A percentile compares a stretch with the other conserved stretches of the same genome.
Evolutionary conservation across 2,329 filamentous ascomycete genomes (phyloP).

Genomic region (Fusarium pseudoanthophilum): DNA sequence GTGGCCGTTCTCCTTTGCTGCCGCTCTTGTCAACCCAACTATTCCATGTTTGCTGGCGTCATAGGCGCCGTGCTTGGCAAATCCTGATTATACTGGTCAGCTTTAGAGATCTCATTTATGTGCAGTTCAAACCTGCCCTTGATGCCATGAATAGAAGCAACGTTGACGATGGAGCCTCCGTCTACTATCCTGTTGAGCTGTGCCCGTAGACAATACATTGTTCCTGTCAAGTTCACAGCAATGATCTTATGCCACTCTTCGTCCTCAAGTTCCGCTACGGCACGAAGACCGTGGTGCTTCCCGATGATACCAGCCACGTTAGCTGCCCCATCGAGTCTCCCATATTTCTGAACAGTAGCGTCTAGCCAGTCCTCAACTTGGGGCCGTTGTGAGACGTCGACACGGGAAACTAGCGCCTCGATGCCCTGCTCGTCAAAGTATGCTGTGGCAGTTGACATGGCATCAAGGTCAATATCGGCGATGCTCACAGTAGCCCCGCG

Average conservation of each 20-base stretch:
- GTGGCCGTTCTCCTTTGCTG: slow-evolving; percentile 54
- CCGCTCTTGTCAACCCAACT: slow-evolving; percentile 51
- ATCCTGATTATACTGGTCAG: slow-evolving; percentile 44
- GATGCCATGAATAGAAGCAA: slow-evolving; percentile 58
- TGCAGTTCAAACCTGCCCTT: slow-evolving; percentile 52
- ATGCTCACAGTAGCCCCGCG: slow-evolving; percentile 54
- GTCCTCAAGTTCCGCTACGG: slow-evolving; percentile 57
- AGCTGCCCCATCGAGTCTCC: slow-evolving; percentile 64
- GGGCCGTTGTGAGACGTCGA: slow-evolving; percentile 60
- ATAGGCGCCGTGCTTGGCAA: slow-evolving; percentile 51
- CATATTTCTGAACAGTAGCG: slow-evolving; percentile 58
- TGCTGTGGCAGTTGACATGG: slow-evolving; percentile 45
- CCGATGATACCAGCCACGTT: slow-evolving; percentile 66
- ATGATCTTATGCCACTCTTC: slow-evolving; percentile 62
- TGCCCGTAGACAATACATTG: slow-evolving; percentile 62
- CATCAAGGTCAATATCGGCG: slow-evolving; percentile 50
- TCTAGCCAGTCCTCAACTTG: slow-evolving; percentile 64
- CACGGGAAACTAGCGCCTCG: slow-evolving; percentile 51
- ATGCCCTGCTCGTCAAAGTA: slow-evolving; percentile 46
- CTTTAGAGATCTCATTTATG: background rate
- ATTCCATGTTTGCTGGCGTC: slow-evolving; percentile 54
- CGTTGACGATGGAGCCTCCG: slow-evolving; percentile 69
- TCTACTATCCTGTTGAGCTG: slow-evolving; percentile 53
- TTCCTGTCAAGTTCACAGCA: slow-evolving; percentile 61
- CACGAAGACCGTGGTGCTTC: slow-evolving; percentile 53